Evolutionary conservation across 495 filamentous ascomycete genomes (phyloP), one percentile per base, ranked within the genome.

Genomic region (Lasiosphaeria ovina): DNA sequence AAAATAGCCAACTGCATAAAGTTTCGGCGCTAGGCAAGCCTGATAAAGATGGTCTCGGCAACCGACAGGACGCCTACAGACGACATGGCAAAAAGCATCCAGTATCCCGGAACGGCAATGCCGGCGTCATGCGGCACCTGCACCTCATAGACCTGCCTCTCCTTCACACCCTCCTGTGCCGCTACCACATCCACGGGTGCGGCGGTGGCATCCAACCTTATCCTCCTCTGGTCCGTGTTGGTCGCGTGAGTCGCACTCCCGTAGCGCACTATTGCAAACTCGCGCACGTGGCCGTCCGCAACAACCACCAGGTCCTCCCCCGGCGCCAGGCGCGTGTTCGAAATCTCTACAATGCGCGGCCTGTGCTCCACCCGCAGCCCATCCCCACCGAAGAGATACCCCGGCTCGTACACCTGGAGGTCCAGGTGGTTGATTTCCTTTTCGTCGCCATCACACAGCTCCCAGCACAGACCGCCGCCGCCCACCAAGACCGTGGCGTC

Each of bases 391-490:
- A 81, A 76, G 3, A 86, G 76, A 64, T 86, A 86, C 2, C 80
- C 74, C 5, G 84, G 84, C 40, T 66, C 74, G 69, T 77, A 87
- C 55, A 86, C 74, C 64, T 87, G 80, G 3, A 68, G 77, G 60
- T 87, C 83, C 53, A 76, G 79, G 65, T 87, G 85, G 60, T 87
- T 86, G 42, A 73, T 74, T 14, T 36, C 44, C 16, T 35, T 40
- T 7, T 58, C 55, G 6, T 14, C 31, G 8, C 52, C 52, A 3
- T 70, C 62, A 66, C 83, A 85, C 58, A 67, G 71, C 32, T 61
- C 58, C 9, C 75, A 79, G 58, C 84, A 86, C 9, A 86, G 78
- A 4, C 84, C 83, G 14, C 85, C 81, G 6, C 85, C 85, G 35
- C 76, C 82, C 31, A 71, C 76, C 35, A 86, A 60, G 10, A 87